Evolutionary conservation across 1,284 basidiomycete species (phyloP), one percentile per base, ranked within the genome.

Genomic region (Lentinus polychrous): DNA sequence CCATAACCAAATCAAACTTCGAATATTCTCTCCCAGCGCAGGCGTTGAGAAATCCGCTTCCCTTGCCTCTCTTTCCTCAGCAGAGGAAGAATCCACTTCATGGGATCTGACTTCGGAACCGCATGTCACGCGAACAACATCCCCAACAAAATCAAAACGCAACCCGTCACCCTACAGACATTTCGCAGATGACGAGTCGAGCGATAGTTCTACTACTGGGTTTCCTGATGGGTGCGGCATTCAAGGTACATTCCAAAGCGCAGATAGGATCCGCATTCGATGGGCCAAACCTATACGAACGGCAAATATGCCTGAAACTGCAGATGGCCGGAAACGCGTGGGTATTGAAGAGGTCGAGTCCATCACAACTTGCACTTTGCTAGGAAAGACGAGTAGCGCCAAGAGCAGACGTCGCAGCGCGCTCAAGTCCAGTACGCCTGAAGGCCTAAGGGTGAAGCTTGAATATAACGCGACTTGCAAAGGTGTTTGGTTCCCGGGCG

Each of bases 101-200:
- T 90, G 86, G 87, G 86, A 87, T 53, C 70, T 90, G 43, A 79
- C 81, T 0, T 83, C 83, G 0, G 86, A 89, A 42, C 87, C 87
- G 6, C 78, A 78, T 59, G 86, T 90, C 45, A 78, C 83, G 7
- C 79, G 81, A 18, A 69, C 60, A 36, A 52, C 68, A 14, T 22
- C 41, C n/a, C 66, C 72, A 74, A 75, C 36, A 65, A 70, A 22
- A 69, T 73, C 8, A 77, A 84, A 31, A 66, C 75, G 1, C 73
- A 15, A 48, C 17, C 41, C 46, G 12, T 80, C 81, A 57, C 32
- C 39, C n/a, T 80, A 81, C 58, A 78, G 72, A 45, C 73, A 83
- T 55, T 81, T 86, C 60, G 86, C 86, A 1, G 86, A 90, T 52
- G 87, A 90, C 56, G 87, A 90, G 59, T 83, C 83, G 2, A 86